These are phyloP conservation scores for Rasamsonia emersonii DNA, from an alignment of 2,329 filamentous ascomycete species.

Conservation along the genomic window DNA sequence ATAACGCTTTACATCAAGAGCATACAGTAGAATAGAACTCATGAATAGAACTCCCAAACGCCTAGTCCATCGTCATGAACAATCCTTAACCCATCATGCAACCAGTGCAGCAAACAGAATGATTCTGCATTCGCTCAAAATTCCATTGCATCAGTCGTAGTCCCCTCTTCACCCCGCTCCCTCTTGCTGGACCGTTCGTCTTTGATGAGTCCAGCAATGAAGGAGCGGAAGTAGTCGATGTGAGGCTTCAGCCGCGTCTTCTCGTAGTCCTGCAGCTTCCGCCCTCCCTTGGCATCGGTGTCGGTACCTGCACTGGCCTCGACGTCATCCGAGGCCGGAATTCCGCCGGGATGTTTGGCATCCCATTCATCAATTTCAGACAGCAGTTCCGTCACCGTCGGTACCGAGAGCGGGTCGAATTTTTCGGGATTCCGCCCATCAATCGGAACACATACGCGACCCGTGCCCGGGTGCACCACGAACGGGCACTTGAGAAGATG, in stretches of 20 bases:
- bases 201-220: constrained; percentile 69
- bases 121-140: constrained; percentile 48
- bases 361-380: constrained; percentile 80
- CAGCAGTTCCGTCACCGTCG: constrained; percentile 74
- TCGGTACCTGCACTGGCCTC: constrained; percentile 23
- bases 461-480: constrained; percentile 90
- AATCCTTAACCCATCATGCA: too few species aligned
- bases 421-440: constrained; percentile 63
- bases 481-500: constrained; percentile 97
- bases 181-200: constrained; percentile 54
- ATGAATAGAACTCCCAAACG: too few species aligned
- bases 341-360: constrained; percentile 20
- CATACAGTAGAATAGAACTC: too few species aligned
- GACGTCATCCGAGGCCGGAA: constrained; percentile 35
- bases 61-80: too few species aligned
- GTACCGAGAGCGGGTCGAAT: constrained; percentile 83
- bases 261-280: constrained; percentile 74
- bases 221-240: constrained; percentile 77
- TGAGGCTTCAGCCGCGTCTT: constrained; percentile 94
- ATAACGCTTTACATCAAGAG: too few species aligned
- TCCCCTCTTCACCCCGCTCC: constrained; percentile 42
- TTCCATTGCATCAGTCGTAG: constrained; percentile 50
- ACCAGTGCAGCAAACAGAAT: neutral
- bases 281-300: constrained; percentile 25
- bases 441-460: constrained; percentile 91